These are phyloP conservation scores for Kazachstania sp. DNA, from an alignment of 1,139 yeast species.

Conservation along the genomic window DNA sequence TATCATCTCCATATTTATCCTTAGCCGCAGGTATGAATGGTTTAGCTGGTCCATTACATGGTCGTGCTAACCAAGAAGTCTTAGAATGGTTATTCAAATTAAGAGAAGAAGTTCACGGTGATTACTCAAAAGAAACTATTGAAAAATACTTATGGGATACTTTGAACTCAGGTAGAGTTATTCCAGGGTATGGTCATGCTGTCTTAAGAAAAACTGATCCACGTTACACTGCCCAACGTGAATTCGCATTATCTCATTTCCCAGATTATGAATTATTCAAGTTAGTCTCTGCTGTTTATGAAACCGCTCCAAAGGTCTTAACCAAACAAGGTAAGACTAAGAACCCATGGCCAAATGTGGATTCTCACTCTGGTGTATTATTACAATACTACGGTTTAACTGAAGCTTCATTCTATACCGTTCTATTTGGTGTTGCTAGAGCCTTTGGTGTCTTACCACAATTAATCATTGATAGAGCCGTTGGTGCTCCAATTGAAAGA, in stretches of 20 bases:
- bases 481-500: conserved; percentile 94
- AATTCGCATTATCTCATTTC: conserved; percentile 93
- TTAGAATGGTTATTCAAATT: conserved; percentile 34
- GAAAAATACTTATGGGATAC: conserved; percentile 35
- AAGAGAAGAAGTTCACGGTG: conserved; percentile 32
- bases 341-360: conserved; percentile 99
- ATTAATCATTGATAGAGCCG: conserved; percentile 90
- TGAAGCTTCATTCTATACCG: conserved; percentile 95
- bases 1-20: conserved; percentile 36
- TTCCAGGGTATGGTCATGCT: conserved; percentile 42
- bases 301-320: conserved; percentile 91
- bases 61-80: conserved; percentile 40
- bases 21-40: conserved; percentile 39
- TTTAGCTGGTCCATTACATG: conserved; percentile 40
- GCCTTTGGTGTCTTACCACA: conserved; percentile 97
- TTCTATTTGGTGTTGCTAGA: conserved; percentile 95
- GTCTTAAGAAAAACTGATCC: conserved; percentile 40
- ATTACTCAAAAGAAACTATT: conserved; percentile 29
- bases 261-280: conserved; percentile 91
- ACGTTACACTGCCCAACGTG: conserved; percentile 92
- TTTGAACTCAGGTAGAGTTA: conserved; percentile 36
- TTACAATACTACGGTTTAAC: conserved; percentile 95
- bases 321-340: conserved; percentile 96
- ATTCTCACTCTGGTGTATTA: conserved; percentile 93
- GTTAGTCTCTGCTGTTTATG: conserved; percentile 82